Percentiles rank a stretch among this genome's conserved stretches.
These are phyloP conservation scores for Rhodotorula diobovata DNA, from an alignment of 768 basidiomycete genomes.

Conservation along the genomic window DNA sequence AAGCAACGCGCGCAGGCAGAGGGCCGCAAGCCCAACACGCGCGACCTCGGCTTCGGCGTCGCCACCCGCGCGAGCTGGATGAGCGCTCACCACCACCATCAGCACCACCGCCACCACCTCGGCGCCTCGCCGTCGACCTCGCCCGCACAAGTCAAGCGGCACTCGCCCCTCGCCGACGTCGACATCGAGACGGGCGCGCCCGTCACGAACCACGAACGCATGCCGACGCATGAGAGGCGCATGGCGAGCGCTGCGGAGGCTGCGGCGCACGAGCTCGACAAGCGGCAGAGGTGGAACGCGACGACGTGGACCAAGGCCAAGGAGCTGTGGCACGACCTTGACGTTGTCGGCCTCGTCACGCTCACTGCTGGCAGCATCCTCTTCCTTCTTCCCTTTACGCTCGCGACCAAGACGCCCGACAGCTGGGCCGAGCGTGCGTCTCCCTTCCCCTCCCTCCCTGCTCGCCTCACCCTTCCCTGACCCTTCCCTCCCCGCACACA, in stretches of 20 bases:
- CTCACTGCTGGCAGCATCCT: slow-evolving; percentile 35
- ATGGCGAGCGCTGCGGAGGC: slow-evolving; percentile 1
- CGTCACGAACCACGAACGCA: background rate
- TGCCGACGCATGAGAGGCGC: background rate
- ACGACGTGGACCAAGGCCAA: slow-evolving; percentile 23
- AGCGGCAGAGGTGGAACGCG: slow-evolving; percentile 27
- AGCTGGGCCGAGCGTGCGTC: slow-evolving; percentile 38
- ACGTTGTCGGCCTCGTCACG: slow-evolving; percentile 34
- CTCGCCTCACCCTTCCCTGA: too few relatives aligned
- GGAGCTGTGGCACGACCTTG: slow-evolving; percentile 35
- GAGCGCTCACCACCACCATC: background rate
- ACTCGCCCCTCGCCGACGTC: background rate
- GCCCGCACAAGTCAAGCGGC: background rate
- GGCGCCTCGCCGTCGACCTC: background rate
- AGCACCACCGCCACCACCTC: background rate
- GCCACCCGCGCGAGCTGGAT: slow-evolving; percentile 22
- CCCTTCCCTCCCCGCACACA: background rate
- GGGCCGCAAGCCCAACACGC: slow-evolving; percentile 19
- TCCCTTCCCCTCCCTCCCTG: background rate
- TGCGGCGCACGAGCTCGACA: slow-evolving; percentile 24
- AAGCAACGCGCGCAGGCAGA: slow-evolving; percentile 11
- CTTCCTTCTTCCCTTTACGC: slow-evolving; percentile 39
- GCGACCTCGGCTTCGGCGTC: slow-evolving; percentile 26
- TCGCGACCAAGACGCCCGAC: slow-evolving; percentile 33
- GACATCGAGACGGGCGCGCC: background rate